phyloP scores from a whole-genome alignment of 192 early-diverging fungal species.

The Haplosporangium gracile region DNA sequence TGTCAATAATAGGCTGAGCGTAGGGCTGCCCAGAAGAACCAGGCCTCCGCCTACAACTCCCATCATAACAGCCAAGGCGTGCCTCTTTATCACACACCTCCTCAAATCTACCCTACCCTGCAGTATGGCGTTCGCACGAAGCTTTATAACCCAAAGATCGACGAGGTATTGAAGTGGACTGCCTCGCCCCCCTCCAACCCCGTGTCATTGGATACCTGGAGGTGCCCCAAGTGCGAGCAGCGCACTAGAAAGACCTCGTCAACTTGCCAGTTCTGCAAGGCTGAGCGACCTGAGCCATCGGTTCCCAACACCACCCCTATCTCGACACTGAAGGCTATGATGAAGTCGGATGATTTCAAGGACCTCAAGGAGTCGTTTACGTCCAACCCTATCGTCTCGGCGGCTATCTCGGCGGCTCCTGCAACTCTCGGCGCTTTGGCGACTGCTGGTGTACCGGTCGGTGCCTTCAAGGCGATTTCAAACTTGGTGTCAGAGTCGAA shows the following conservation, averaged over 20 bases:
- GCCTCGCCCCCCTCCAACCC: neutral
- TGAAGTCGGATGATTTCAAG: neutral
- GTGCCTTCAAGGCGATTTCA: neutral
- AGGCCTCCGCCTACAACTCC: neutral
- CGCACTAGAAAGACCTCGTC: neutral
- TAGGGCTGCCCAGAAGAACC: neutral
- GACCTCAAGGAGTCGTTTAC: neutral
- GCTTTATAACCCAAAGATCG: conserved; percentile 33
- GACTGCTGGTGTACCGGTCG: conserved; percentile 4
- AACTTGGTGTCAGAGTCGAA: neutral
- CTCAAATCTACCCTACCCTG: conserved; percentile 38
- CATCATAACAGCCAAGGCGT: neutral
- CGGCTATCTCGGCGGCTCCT: conserved; percentile 22
- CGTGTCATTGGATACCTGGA: conserved; percentile 12
- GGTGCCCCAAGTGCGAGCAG: conserved; percentile 4
- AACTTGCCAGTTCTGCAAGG: conserved; percentile 5
- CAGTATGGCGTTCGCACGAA: conserved; percentile 15
- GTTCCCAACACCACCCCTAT: neutral
- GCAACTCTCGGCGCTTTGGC: conserved; percentile 20
- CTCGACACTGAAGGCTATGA: neutral
- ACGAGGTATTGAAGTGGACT: conserved; percentile 40
- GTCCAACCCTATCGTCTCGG: conserved; percentile 9
- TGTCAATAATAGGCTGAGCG: conserved; percentile 1
- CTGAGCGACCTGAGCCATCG: neutral
- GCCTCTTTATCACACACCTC: neutral